Evolutionary conservation across 352 stramenopile genomes (phyloP).

Genomic region (Aphanomyces euteiches): DNA sequence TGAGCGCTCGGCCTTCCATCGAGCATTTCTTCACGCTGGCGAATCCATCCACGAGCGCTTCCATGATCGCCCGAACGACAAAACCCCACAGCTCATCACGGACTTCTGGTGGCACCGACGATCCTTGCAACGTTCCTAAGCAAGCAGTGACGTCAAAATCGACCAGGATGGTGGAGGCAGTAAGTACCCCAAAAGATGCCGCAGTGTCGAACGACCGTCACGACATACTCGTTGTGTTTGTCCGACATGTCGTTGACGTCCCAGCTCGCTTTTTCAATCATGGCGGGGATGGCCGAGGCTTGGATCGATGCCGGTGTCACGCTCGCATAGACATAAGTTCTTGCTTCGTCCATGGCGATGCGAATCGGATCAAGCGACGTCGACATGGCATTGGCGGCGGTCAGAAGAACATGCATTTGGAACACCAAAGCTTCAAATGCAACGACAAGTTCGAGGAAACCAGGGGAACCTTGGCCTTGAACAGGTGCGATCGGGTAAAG

Average conservation of each 20-base stretch:
- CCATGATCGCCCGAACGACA: conserved; percentile 83
- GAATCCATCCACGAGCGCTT: conserved; percentile 90
- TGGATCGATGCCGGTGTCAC: conserved; percentile 51
- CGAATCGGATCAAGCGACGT: conserved; percentile 4
- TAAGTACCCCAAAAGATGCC: conserved; percentile 66
- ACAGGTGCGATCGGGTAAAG: conserved; percentile 32
- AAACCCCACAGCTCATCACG: conserved; percentile 74
- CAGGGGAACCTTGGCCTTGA: conserved; percentile 37
- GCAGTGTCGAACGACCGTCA: conserved; percentile 72
- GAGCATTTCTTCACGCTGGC: conserved; percentile 86
- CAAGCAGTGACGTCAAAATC: neutral
- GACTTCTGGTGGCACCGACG: conserved; percentile 53
- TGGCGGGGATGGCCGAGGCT: conserved; percentile 40
- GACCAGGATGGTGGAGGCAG: neutral
- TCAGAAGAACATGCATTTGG: conserved; percentile 49
- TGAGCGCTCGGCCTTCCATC: conserved; percentile 92
- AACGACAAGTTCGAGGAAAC: conserved; percentile 57
- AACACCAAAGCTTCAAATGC: conserved; percentile 59
- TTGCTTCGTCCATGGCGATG: conserved; percentile 49
- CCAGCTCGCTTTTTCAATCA: conserved; percentile 56
- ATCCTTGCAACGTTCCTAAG: conserved; percentile 22
- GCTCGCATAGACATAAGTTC: conserved; percentile 57
- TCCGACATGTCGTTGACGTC: conserved; percentile 63
- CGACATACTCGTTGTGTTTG: conserved; percentile 75
- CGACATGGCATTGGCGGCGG: conserved; percentile 5